Conservation (phyloP, 2,329 filamentous ascomycete species). For the Trichoderma atrobrunneum region DNA sequence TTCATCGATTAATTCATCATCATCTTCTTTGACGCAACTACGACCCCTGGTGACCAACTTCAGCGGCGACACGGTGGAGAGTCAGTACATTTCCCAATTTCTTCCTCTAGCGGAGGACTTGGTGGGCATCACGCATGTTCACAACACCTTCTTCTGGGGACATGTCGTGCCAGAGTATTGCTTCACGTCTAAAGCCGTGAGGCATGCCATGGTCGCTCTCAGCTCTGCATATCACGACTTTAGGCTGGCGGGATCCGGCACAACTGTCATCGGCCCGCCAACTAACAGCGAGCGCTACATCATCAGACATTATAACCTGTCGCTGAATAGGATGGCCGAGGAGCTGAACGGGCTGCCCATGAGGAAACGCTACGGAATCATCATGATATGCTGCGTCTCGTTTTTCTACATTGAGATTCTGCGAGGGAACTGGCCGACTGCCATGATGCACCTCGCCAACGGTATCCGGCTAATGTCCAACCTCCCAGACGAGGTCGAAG, state of each 20-base stretch:
- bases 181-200: slow-evolving; percentile 30
- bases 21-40: slow-evolving; percentile 19
- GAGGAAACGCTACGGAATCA: slow-evolving; percentile 24
- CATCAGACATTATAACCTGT: slow-evolving; percentile 39
- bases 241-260: slow-evolving; percentile 18
- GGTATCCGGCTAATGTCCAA: slow-evolving; percentile 33
- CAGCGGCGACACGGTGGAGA: slow-evolving; percentile 35
- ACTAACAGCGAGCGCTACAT: slow-evolving; percentile 36
- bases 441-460: slow-evolving; percentile 30
- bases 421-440: slow-evolving; percentile 27
- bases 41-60: slow-evolving; percentile 37
- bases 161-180: slow-evolving; percentile 32
- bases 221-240: slow-evolving; percentile 32
- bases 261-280: slow-evolving; percentile 21
- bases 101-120: slow-evolving; percentile 31
- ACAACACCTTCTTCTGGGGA: slow-evolving; percentile 32
- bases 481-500: slow-evolving; percentile 25
- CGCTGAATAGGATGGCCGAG: slow-evolving; percentile 34
- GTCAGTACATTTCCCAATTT: slow-evolving; percentile 37
- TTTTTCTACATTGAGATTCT: slow-evolving; percentile 34
- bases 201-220: slow-evolving; percentile 36
- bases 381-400: slow-evolving; percentile 33
- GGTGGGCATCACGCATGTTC: slow-evolving; percentile 29
- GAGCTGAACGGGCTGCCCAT: slow-evolving; percentile 12
- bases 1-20: slow-evolving; percentile 1